Evolutionary conservation across 2,329 filamentous ascomycete species (phyloP).

Genomic region (Xylaria sp.): DNA sequence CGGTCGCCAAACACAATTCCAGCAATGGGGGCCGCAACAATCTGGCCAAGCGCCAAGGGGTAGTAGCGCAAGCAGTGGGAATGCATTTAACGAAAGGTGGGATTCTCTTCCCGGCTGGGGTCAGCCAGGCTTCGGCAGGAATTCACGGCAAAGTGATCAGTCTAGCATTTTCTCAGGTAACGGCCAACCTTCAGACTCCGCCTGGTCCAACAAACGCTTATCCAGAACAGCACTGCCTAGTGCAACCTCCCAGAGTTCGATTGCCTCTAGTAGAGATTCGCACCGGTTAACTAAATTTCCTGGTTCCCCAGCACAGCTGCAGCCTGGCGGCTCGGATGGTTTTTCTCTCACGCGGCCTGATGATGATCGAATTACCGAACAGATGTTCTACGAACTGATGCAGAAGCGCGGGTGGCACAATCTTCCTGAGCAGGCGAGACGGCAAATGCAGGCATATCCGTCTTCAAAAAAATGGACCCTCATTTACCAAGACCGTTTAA

Average conservation of each 20-base stretch:
- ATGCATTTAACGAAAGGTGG: slow-evolving; percentile 68
- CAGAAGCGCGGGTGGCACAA: slow-evolving; percentile 98
- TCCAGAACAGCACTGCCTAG: slow-evolving; percentile 62
- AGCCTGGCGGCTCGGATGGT: slow-evolving; percentile 56
- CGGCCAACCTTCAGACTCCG: slow-evolving; percentile 55
- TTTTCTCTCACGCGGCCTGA: slow-evolving; percentile 76
- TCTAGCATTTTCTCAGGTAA: slow-evolving; percentile 68
- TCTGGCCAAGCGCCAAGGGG: slow-evolving; percentile 51
- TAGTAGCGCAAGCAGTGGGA: slow-evolving; percentile 64
- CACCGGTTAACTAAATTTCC: slow-evolving; percentile 67
- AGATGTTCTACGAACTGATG: slow-evolving; percentile 94
- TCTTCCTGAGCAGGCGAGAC: slow-evolving; percentile 89
- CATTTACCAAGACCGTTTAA: slow-evolving; percentile 92
- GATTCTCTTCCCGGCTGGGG: slow-evolving; percentile 58
- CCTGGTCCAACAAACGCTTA: slow-evolving; percentile 54
- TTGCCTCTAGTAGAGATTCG: slow-evolving; percentile 63
- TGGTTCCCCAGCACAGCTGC: slow-evolving; percentile 47
- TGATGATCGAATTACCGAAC: slow-evolving; percentile 85
- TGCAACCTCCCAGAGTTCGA: slow-evolving; percentile 66
- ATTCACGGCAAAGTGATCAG: slow-evolving; percentile 57
- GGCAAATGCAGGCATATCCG: slow-evolving; percentile 96
- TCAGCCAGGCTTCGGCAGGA: slow-evolving; percentile 41
- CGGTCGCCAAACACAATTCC: slow-evolving; percentile 77
- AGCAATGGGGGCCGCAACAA: slow-evolving; percentile 74
- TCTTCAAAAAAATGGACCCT: slow-evolving; percentile 97